Base-by-base conservation (phyloP, 495 filamentous ascomycete genomes). In the Neurospora sublineolata region DNA sequence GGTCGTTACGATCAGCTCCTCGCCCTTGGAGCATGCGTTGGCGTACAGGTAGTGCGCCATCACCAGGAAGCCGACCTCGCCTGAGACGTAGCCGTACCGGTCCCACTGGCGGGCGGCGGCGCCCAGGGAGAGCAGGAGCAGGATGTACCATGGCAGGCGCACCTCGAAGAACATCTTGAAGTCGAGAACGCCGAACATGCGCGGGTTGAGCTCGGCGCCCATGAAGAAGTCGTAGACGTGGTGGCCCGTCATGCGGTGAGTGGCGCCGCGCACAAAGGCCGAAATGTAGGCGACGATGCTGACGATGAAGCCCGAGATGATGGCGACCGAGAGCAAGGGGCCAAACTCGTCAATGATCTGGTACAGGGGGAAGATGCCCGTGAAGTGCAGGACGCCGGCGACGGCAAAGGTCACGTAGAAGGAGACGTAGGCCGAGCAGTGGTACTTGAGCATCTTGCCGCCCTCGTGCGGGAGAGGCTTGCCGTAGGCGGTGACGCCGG, bases 111-210 rank as follows among this genome's bases (percentile, higher is more conserved):
- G 89, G 52, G 92, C 90, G 18, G 93, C 93, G 11, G 93, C 88
- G 67, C 88, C 93, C 76, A 88, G 86, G 46, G 89, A 89, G 44
- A 96, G 83, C 68, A 95, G 85, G 75, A 97, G 90, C 30, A 99
- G 86, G 69, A 97, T 97, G 82, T 89, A 99, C 95, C 95, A 99
- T 46, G 95, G 95, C 69, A 99, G 86, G 73, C 95, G 92, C 73
- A 99, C 94, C 83, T 99, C 95, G 79, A 94, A 97, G 85, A 99
- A 97, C 95, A 99, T 98, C 87, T 99, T 99, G 83, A 97, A 92
- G 79, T 99, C 95, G 71, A 99, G 84, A 74, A 94, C 89, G 36
- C 91, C 92, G 79, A 97, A 97, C 88, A 97, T 90, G 68, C 95
- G 87, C 10, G 95, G 95, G 84, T 99, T 97, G 64, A 99, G 85